Evolutionary conservation across 1,139 yeast genomes (phyloP).

Genomic region (Geotrichum restrictum): DNA sequence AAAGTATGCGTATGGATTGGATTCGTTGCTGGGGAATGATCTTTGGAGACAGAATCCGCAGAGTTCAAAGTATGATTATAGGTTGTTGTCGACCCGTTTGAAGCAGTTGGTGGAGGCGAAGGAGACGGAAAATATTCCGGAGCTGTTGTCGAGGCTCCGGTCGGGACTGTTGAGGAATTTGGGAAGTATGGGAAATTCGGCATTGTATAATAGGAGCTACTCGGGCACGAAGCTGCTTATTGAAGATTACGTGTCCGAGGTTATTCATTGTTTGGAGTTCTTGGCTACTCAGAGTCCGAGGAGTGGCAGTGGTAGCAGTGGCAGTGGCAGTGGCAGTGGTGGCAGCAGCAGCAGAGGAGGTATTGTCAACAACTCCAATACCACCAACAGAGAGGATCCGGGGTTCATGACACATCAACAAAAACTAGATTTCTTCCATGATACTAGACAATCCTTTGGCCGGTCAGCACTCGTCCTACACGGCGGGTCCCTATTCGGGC

Average conservation of each 20-base stretch:
- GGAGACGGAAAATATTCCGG: constrained; percentile 51
- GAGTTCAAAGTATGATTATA: constrained; percentile 78
- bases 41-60: constrained; percentile 70
- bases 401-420: constrained; percentile 42
- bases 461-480: constrained; percentile 84
- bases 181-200: constrained; percentile 82
- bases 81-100: constrained; percentile 70
- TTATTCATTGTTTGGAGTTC: constrained; percentile 61
- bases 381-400: constrained; percentile 11
- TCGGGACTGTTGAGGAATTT: constrained; percentile 84
- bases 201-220: constrained; percentile 74
- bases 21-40: constrained; percentile 38
- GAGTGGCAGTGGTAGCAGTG: background rate
- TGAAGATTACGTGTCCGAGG: constrained; percentile 80
- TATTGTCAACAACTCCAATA: too few relatives aligned
- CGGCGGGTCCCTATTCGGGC: constrained; percentile 91
- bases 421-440: constrained; percentile 81
- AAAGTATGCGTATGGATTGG: constrained; percentile 36
- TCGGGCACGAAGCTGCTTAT: constrained; percentile 84
- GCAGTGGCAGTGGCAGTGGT: background rate
- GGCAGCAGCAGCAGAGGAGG: background rate
- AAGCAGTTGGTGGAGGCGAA: constrained; percentile 62
- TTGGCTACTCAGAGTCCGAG: constrained; percentile 29
- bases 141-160: constrained; percentile 65
- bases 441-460: constrained; percentile 85